These are phyloP conservation scores for Starmerella khaoyaiensis DNA, from an alignment of 805 yeast genomes.

Conservation along the genomic window DNA sequence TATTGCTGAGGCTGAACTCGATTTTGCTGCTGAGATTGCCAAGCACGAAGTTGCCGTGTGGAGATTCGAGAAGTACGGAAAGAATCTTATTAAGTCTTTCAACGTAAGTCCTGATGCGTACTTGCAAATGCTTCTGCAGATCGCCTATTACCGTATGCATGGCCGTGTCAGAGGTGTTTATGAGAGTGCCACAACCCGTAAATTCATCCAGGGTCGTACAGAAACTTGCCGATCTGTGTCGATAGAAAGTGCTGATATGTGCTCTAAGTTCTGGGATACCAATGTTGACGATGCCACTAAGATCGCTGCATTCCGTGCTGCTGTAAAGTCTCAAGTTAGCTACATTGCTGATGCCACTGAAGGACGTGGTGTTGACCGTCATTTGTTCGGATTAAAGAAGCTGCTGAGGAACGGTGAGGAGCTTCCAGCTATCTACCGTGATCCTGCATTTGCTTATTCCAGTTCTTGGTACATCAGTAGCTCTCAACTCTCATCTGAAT, in stretches of 20 bases:
- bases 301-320: constrained; percentile 53
- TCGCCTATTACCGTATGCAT: constrained; percentile 73
- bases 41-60: constrained; percentile 65
- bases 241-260: constrained; percentile 54
- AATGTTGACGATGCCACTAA: constrained; percentile 41
- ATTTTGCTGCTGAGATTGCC: constrained; percentile 45
- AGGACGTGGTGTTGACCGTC: constrained; percentile 89
- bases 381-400: constrained; percentile 75
- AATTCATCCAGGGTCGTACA: constrained; percentile 79
- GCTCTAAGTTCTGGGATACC: constrained; percentile 56
- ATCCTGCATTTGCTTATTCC: constrained; percentile 65
- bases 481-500: constrained; percentile 75
- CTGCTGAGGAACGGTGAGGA: constrained; percentile 46
- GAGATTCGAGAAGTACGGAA: constrained; percentile 77
- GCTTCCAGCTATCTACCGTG: constrained; percentile 53
- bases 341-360: constrained; percentile 66
- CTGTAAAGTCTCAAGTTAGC: constrained; percentile 58
- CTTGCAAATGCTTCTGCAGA: constrained; percentile 79
- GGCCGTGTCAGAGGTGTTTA: constrained; percentile 81
- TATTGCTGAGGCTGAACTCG: constrained; percentile 42
- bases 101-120: constrained; percentile 88
- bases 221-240: constrained; percentile 86
- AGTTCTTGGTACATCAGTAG: constrained; percentile 78
- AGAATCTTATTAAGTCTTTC: constrained; percentile 67
- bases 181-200: constrained; percentile 91